Evolutionary conservation across 2,329 filamentous ascomycete genomes (phyloP), one percentile per base, ranked within the genome.

Genomic region (Aureobasidium sp.): DNA sequence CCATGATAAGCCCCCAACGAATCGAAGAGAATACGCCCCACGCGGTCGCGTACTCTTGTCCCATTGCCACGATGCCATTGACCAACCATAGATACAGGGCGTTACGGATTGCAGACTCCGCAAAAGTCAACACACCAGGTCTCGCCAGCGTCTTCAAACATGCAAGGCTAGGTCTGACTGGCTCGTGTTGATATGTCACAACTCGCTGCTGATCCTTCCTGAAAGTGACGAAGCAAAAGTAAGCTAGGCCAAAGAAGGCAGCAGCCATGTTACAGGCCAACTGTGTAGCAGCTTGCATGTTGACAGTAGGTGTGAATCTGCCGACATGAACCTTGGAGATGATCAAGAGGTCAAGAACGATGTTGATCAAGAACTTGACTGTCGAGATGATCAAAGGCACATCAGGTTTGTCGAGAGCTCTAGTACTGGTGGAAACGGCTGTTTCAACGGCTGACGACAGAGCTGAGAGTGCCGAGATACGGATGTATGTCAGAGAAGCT

Each of bases 1-100:
- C 85, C 86, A 90, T 90, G 31, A 90, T 75, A 0, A 90, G 74
- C 0, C 86, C 87, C 86, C 86, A 89, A 15, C 86, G 79, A 43
- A 90, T 89, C 0, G 85, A 89, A 60, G 81, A 87, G 74, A 90
- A 90, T 10, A 89, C 76, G 1, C 85, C 84, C 86, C 86, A 90
- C 0, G 86, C 85, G 0, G 86, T 89, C 0, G 85, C 83, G 69
- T 90, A 90, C 7, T 82, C 79, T 0, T 75, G 71, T 0, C 86
- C 85, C 61, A 90, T 75, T 0, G 79, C 73, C 0, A 90, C 79
- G 19, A 90, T 86, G 4, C 79, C 82, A 57, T 74, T 79, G 0
- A 90, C 79, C 0, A 90, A 76, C 86, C 86, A 90, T 0, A 90
- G 79, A 62, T 90, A 90, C 0, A 90, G 74, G 0, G 83, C 78